Percentiles rank a stretch among this genome's conserved stretches.
Conservation (phyloP, 2,329 filamentous ascomycete species). For the Scopulariopsis brevicaulis region DNA sequence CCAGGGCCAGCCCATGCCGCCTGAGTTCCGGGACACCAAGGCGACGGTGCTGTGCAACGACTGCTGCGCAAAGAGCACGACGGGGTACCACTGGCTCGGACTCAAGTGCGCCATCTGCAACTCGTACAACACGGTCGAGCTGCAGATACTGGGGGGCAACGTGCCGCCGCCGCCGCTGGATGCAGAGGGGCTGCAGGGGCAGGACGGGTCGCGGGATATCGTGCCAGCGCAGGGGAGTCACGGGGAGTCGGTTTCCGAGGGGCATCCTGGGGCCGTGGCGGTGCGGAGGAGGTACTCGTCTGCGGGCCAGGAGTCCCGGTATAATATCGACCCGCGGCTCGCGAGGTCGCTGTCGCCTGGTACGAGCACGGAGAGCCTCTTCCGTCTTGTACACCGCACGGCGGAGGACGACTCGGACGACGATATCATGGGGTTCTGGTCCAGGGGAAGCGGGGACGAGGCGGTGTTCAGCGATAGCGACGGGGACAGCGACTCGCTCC, state of each 20-base stretch:
- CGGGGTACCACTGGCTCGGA: conserved; percentile 88
- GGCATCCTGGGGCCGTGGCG: conserved; percentile 1
- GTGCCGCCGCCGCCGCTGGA: conserved; percentile 6
- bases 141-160: conserved; percentile 43
- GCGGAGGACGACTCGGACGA: conserved; percentile 33
- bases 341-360: conserved; percentile 32
- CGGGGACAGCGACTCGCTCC: conserved; percentile 24
- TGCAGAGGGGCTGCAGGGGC: not conserved
- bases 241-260: conserved; percentile 1
- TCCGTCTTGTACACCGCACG: conserved; percentile 12
- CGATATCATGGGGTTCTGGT: conserved; percentile 48
- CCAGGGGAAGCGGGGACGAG: not conserved
- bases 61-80: conserved; percentile 77
- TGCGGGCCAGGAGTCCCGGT: conserved; percentile 19
- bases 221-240: not conserved
- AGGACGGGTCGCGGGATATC: not conserved
- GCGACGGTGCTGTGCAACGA: conserved; percentile 91
- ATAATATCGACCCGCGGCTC: conserved; percentile 24
- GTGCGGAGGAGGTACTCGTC: conserved; percentile 25
- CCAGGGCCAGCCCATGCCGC: conserved; percentile 81
- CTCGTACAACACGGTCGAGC: conserved; percentile 59
- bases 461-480: conserved; percentile 29
- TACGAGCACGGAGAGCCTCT: conserved; percentile 12
- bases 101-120: conserved; percentile 71
- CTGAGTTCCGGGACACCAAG: conserved; percentile 66